Percentiles rank a stretch among this genome's conserved stretches.
These are phyloP conservation scores for Pythium dissimile DNA, from an alignment of 352 stramenopile species.

Conservation along the genomic window DNA sequence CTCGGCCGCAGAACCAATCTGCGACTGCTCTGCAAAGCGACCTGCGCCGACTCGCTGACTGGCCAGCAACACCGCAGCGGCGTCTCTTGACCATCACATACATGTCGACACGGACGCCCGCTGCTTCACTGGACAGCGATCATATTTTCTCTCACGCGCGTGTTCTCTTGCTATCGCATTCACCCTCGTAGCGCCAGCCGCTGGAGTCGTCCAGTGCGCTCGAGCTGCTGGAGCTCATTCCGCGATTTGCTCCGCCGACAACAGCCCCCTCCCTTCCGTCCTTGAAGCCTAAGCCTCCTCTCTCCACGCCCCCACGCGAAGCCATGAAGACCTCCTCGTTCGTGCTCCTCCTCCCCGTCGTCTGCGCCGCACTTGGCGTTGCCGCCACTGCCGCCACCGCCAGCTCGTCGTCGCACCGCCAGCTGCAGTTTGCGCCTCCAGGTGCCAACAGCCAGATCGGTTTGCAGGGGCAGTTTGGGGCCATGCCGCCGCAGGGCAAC, in stretches of 20 bases:
- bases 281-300: neutral
- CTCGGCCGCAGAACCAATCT: too few relatives aligned
- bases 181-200: too few relatives aligned
- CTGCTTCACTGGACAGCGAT: too few relatives aligned
- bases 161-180: too few relatives aligned
- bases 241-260: neutral
- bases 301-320: neutral
- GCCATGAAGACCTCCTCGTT: neutral
- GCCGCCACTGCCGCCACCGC: neutral
- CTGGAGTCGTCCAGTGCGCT: too few relatives aligned
- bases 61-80: too few relatives aligned
- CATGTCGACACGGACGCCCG: too few relatives aligned
- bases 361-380: neutral
- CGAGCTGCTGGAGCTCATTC: neutral
- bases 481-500: neutral
- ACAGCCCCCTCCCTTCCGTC: neutral
- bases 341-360: neutral
- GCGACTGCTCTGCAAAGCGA: too few relatives aligned
- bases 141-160: too few relatives aligned
- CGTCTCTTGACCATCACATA: too few relatives aligned
- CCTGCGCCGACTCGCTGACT: too few relatives aligned
- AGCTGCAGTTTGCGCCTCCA: neutral
- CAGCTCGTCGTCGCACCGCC: neutral
- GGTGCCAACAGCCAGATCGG: neutral
- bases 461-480: constrained; percentile 1